Evolutionary conservation across 2,329 filamentous ascomycete genomes (phyloP).

Genomic region (Nigrograna mackinnonii): DNA sequence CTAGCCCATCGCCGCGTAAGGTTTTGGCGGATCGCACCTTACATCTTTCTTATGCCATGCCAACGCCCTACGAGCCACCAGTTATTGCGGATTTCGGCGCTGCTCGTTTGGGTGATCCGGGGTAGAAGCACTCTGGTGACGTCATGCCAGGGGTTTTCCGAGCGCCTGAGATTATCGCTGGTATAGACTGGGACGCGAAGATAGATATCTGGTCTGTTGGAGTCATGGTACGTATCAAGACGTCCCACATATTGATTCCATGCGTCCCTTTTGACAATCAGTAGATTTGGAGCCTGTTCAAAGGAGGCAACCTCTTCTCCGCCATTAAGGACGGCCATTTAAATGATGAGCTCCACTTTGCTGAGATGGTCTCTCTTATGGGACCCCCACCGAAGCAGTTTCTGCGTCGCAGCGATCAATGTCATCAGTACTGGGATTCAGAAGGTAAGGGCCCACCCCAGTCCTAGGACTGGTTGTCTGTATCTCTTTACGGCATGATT

Average conservation of each 20-base stretch:
- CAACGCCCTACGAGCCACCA: too few relatives aligned
- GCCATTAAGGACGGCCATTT: too few relatives aligned
- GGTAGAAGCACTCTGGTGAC: slow-evolving; percentile 25
- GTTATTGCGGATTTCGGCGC: slow-evolving; percentile 11
- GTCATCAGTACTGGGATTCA: slow-evolving; percentile 26
- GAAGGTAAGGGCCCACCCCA: too few relatives aligned
- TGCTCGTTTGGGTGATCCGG: slow-evolving; percentile 34
- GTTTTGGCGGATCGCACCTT: too few relatives aligned
- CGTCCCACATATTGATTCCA: not conserved
- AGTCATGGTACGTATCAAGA: slow-evolving; percentile 24
- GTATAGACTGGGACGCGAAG: slow-evolving; percentile 39
- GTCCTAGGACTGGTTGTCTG: too few relatives aligned
- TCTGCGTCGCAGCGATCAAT: slow-evolving; percentile 21
- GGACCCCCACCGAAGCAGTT: slow-evolving; percentile 28
- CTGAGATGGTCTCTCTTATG: slow-evolving; percentile 25
- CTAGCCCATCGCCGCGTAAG: slow-evolving; percentile 23
- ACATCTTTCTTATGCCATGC: too few relatives aligned
- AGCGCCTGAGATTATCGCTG: slow-evolving; percentile 39
- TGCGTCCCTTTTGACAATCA: not conserved
- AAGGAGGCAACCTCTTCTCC: slow-evolving; percentile 31
- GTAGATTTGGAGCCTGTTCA: slow-evolving; percentile 37
- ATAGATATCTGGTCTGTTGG: slow-evolving; percentile 42
- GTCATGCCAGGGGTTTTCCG: slow-evolving; percentile 40
- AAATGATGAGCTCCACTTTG: too few relatives aligned
- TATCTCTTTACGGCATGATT: too few relatives aligned